Conservation (phyloP, 2,329 filamentous ascomycete genomes). For the Phialophora chinensis region DNA sequence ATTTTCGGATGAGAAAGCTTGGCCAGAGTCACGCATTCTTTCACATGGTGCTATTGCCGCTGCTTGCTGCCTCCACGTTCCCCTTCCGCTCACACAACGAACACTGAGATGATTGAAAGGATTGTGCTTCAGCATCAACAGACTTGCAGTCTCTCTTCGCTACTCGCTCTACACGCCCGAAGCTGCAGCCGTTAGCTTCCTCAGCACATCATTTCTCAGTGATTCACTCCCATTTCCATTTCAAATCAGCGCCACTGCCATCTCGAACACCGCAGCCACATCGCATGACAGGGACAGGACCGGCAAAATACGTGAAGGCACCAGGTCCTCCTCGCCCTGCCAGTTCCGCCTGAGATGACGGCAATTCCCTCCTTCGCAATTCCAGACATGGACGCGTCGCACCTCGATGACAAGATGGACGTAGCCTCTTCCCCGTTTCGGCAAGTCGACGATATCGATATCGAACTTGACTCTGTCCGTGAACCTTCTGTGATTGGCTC, state of each 20-base stretch:
- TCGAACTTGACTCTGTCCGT: slow-evolving; percentile 38
- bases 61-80: slow-evolving; percentile 4
- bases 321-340: not conserved
- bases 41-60: not conserved
- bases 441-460: slow-evolving; percentile 38
- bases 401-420: slow-evolving; percentile 40
- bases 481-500: slow-evolving; percentile 36
- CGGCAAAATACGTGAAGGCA: slow-evolving; percentile 2
- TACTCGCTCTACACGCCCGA: not conserved
- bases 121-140: not conserved
- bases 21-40: not conserved
- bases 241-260: slow-evolving; percentile 4
- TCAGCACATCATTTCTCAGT: not conserved
- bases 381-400: slow-evolving; percentile 30
- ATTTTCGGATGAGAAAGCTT: not conserved
- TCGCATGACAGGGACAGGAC: not conserved
- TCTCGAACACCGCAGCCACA: not conserved
- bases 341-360: slow-evolving; percentile 15
- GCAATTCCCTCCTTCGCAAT: slow-evolving; percentile 31
- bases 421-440: slow-evolving; percentile 37
- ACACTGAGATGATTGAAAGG: slow-evolving; percentile 3
- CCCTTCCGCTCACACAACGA: not conserved
- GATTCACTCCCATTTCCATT: not conserved
- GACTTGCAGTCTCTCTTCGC: not conserved
- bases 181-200: not conserved